A percentile compares a stretch with the other conserved stretches of the same genome.
Conservation (phyloP, 768 basidiomycete species). For the Calvatia gigantea region DNA sequence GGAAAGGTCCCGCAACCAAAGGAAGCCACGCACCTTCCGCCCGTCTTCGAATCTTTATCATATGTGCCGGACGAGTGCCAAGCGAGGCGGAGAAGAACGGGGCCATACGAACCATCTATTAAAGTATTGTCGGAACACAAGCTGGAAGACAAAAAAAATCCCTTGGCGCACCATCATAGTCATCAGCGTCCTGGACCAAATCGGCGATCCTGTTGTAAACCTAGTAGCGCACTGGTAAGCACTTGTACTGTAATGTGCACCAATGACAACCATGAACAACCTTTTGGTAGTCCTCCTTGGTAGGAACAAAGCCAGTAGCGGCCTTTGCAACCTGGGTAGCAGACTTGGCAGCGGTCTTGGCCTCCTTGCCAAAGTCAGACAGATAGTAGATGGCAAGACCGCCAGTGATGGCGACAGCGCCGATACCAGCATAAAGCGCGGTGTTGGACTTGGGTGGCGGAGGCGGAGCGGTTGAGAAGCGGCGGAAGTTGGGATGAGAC, state of each 20-base stretch:
- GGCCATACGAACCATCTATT: constrained; percentile 84
- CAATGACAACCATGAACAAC: constrained; percentile 27
- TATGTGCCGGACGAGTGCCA: constrained; percentile 96
- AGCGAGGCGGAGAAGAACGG: constrained; percentile 84
- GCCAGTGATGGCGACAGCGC: constrained; percentile 51
- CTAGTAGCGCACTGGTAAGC: constrained; percentile 29
- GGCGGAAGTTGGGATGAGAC: constrained; percentile 30
- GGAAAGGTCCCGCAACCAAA: background rate
- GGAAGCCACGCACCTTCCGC: constrained; percentile 61
- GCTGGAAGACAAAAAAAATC: background rate
- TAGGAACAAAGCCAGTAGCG: constrained; percentile 66
- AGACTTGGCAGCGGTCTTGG: constrained; percentile 55
- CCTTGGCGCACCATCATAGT: constrained; percentile 75
- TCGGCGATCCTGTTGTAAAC: constrained; percentile 91
- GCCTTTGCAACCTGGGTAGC: constrained; percentile 60
- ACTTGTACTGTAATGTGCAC: background rate
- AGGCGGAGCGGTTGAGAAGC: constrained; percentile 53
- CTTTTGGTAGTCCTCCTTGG: constrained; percentile 89
- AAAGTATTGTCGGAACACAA: constrained; percentile 13
- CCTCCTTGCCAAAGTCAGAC: constrained; percentile 45
- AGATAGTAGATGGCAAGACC: constrained; percentile 66
- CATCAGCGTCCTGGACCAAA: constrained; percentile 66
- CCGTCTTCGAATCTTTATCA: constrained; percentile 72
- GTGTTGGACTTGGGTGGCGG: constrained; percentile 53
- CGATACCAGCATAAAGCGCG: constrained; percentile 57